Base-by-base conservation (phyloP, 768 basidiomycete species). In the Bullera alba region DNA sequence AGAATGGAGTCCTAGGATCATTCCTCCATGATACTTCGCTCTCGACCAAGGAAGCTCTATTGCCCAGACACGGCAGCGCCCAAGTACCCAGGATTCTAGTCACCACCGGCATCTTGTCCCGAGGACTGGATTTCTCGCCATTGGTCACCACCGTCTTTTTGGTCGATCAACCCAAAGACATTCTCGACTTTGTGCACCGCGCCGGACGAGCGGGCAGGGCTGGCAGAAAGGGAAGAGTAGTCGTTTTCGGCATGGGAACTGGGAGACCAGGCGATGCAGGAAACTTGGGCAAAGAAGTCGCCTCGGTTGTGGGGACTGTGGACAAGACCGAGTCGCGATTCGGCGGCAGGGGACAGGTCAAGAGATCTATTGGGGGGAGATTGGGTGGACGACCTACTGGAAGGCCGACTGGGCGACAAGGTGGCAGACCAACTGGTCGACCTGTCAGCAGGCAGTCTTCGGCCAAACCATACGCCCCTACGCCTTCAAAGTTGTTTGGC, bases 101-200 rank as follows among this genome's bases (percentile, higher is more conserved):
- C 48, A 92, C 91, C 28, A 95, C 91, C 0, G 92, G 89, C 4
- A 77, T 95, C 28, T 82, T 95, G 23, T 89, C 88, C 8, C 81
- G 91, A 17, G 91, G 91, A 1, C 79, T 93, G 1, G 91, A 95
- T 70, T 95, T 95, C 63, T 76, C 82, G 14, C 83, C 87, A 0
- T 42, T 51, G n/a, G 81, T 93, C 58, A 78, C 79, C 54, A 82
- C 91, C 61, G 85, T 93, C 2, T 84, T 95, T 69, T 83, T 93
- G 57, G 78, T 87, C 21, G 91, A 93, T 59, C 81, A 86, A 63
- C 90, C 91, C 17, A 76, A 85, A 58, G 92, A 89, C 67, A 86
- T 85, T 78, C 79, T 92, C 32, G 91, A 95, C 70, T 92, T 93
- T 68, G 70, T 95, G 53, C 91, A 95, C 73, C 82, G 91, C 3